Conservation (phyloP, 2,329 filamentous ascomycete species). For the Periconia sp. region DNA sequence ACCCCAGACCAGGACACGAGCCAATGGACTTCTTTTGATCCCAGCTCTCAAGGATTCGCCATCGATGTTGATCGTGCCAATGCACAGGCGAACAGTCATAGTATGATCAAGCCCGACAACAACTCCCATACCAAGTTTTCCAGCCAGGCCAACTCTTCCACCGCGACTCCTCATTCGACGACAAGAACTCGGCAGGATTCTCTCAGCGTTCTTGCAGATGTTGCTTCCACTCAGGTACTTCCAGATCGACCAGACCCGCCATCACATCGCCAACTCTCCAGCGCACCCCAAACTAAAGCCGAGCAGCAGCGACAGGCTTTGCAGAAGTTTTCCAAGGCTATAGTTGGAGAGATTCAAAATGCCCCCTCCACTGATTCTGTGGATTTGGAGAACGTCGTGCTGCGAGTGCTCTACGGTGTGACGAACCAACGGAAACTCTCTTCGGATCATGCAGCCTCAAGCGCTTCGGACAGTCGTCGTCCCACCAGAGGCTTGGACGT, state of each 20-base stretch:
- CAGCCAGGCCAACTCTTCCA: too few species aligned
- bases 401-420: constrained; percentile 22
- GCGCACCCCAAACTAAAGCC: constrained; percentile 36
- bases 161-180: not conserved
- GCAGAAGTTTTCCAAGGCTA: constrained; percentile 27
- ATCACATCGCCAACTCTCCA: constrained; percentile 17
- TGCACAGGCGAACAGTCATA: too few species aligned
- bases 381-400: constrained; percentile 30
- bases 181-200: constrained; percentile 7
- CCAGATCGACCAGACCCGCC: constrained; percentile 1
- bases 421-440: constrained; percentile 6
- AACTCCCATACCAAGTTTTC: too few species aligned
- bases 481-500: not conserved
- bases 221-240: constrained; percentile 10
- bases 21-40: constrained; percentile 24
- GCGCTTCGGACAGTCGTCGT: not conserved
- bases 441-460: not conserved
- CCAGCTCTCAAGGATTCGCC: constrained; percentile 15
- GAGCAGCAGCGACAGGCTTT: constrained; percentile 36
- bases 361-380: constrained; percentile 17
- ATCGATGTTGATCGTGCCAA: constrained; percentile 19
- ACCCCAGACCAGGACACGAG: constrained; percentile 25
- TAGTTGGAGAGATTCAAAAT: constrained; percentile 23
- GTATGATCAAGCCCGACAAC: too few species aligned
- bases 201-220: constrained; percentile 13